Conservation (phyloP, 106 monocot genomes). For the Dioscorea alata region DNA sequence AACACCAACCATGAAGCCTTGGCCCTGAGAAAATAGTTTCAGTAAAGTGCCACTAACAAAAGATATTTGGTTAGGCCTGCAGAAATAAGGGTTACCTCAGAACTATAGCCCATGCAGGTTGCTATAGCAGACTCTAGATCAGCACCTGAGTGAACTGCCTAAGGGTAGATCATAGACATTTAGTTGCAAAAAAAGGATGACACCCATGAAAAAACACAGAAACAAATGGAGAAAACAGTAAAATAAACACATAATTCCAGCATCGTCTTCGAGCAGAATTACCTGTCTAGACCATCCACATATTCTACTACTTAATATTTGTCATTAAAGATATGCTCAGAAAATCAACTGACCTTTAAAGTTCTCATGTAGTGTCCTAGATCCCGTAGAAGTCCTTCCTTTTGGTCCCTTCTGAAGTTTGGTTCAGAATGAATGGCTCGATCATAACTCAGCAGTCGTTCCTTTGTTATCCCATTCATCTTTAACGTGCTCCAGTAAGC, state of each 20-base stretch:
- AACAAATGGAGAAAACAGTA: no score
- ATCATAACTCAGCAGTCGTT: slow-evolving; percentile 90
- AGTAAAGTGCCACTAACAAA: background rate
- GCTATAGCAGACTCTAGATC: slow-evolving; percentile 98
- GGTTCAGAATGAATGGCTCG: slow-evolving; percentile 93
- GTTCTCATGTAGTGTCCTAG: slow-evolving; percentile 85
- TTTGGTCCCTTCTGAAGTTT: slow-evolving; percentile 73
- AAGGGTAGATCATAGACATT: slow-evolving; percentile 2
- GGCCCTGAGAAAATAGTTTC: slow-evolving; percentile 41
- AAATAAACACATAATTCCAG: no score
- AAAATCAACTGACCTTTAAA: slow-evolving; percentile 59
- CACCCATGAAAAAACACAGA: no score
- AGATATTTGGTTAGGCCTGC: background rate
- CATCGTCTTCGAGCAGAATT: no score
- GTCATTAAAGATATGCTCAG: background rate
- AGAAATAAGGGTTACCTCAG: slow-evolving; percentile 51
- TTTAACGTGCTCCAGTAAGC: slow-evolving; percentile 81
- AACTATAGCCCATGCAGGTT: slow-evolving; percentile 86
- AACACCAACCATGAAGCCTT: slow-evolving; percentile 99
- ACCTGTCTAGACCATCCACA: background rate
- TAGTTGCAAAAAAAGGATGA: no score
- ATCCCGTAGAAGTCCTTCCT: slow-evolving; percentile 81
- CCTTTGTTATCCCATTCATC: slow-evolving; percentile 83
- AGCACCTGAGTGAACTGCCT: slow-evolving; percentile 99
- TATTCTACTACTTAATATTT: background rate